Conservation (phyloP, 768 basidiomycete genomes). For the Mycena belliarum region DNA sequence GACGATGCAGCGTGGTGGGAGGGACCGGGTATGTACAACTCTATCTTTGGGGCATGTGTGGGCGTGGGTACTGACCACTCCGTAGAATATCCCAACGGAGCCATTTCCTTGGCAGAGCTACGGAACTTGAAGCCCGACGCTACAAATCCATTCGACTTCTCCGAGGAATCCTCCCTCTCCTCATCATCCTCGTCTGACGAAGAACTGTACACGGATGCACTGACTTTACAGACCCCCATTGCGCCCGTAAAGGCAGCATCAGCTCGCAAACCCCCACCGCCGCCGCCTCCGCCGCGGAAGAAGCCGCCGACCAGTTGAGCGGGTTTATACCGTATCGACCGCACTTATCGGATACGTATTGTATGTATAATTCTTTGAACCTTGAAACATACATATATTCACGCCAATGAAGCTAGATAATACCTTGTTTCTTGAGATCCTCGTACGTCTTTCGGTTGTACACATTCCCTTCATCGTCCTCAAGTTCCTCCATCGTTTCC, state of each 20-base stretch:
- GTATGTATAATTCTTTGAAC: constrained; percentile 1
- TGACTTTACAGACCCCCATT: constrained; percentile 70
- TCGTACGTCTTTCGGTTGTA: constrained; percentile 99
- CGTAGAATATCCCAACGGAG: constrained; percentile 53
- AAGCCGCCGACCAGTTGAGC: constrained; percentile 24
- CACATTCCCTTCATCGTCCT: constrained; percentile 98
- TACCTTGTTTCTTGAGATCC: constrained; percentile 92
- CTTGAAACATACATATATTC: not conserved
- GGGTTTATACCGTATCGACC: constrained; percentile 1
- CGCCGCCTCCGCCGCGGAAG: constrained; percentile 43
- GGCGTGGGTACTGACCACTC: not conserved
- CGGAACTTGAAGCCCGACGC: constrained; percentile 34
- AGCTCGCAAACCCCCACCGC: constrained; percentile 46
- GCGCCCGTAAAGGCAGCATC: constrained; percentile 52
- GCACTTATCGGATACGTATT: constrained; percentile 9
- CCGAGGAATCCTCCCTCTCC: constrained; percentile 62
- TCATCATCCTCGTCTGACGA: constrained; percentile 85
- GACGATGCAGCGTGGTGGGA: constrained; percentile 83
- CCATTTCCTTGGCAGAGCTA: constrained; percentile 45
- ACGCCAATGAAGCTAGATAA: constrained; percentile 11
- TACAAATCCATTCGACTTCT: constrained; percentile 77
- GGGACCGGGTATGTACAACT: constrained; percentile 37
- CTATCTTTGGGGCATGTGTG: too few relatives aligned
- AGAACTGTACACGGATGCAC: constrained; percentile 75
- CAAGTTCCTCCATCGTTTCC: constrained; percentile 96